Percentiles rank a stretch among this genome's conserved stretches.
Evolutionary conservation across 1,284 basidiomycete species (phyloP).

Genomic region (Grifola frondosa): DNA sequence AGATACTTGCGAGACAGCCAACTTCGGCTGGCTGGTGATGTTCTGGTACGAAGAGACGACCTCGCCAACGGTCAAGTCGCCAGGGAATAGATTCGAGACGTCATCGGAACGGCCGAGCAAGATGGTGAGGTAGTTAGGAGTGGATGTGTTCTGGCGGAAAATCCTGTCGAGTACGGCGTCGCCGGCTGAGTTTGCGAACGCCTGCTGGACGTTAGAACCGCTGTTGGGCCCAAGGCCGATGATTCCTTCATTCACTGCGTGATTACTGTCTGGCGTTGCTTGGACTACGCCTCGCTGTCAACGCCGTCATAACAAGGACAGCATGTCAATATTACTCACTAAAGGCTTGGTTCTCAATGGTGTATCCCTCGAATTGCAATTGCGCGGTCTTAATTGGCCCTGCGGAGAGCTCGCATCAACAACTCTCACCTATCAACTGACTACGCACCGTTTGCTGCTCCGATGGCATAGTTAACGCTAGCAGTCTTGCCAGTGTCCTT

Average conservation of each 20-base stretch:
- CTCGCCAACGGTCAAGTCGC: conserved; percentile 40
- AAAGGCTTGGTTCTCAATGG: conserved; percentile 59
- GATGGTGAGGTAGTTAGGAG: conserved; percentile 58
- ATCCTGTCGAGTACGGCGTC: conserved; percentile 62
- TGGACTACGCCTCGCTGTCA: conserved; percentile 22
- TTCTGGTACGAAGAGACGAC: conserved; percentile 32
- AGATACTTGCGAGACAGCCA: conserved; percentile 25
- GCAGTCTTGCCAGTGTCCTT: conserved; percentile 43
- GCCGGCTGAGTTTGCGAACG: conserved; percentile 29
- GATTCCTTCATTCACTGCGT: conserved; percentile 32
- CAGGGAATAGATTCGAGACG: conserved; percentile 31
- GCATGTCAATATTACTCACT: conserved; percentile 38
- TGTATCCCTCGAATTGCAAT: conserved; percentile 54
- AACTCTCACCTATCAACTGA: not conserved
- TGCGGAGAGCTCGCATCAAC: no score
- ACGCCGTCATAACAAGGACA: not conserved
- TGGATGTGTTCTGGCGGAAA: conserved; percentile 54
- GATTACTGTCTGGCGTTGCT: conserved; percentile 23
- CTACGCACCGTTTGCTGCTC: conserved; percentile 43
- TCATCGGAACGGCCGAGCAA: conserved; percentile 36
- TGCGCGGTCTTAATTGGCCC: conserved; percentile 54
- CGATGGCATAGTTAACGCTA: conserved; percentile 51
- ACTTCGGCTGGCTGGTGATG: conserved; percentile 36
- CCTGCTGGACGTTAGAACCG: conserved; percentile 29
- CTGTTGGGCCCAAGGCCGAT: conserved; percentile 41